Evolutionary conservation across 306 rosid genomes (phyloP).

Genomic region (Gillenia trifoliata): DNA sequence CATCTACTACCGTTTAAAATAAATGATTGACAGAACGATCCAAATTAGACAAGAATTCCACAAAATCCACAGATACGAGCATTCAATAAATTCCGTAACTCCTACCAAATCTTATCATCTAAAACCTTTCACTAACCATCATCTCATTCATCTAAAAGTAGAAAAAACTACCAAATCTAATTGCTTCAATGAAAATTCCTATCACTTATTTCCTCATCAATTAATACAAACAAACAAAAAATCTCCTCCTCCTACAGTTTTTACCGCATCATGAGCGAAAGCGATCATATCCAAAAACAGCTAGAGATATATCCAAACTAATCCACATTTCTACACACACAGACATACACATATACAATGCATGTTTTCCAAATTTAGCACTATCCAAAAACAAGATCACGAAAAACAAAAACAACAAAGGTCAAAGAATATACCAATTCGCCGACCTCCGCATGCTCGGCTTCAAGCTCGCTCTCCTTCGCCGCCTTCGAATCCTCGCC

Average conservation of each 20-base stretch:
- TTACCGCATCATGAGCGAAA: neutral
- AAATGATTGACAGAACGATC: neutral
- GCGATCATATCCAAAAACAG: neutral
- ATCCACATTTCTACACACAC: neutral
- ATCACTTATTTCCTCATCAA: neutral
- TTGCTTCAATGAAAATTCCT: neutral
- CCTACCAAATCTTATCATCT: neutral
- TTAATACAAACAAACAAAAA: neutral
- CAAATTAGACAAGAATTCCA: neutral
- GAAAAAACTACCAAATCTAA: neutral
- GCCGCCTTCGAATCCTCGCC: constrained; percentile 21
- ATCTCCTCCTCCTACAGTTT: neutral
- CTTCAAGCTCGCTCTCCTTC: constrained; percentile 15
- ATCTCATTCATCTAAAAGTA: neutral
- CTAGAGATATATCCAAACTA: neutral
- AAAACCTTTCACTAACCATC: neutral
- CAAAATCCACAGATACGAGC: neutral
- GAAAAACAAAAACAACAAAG: neutral
- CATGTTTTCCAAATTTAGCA: neutral
- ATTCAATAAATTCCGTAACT: neutral
- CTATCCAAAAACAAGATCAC: neutral
- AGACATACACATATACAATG: neutral
- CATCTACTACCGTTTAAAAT: neutral
- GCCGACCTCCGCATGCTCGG: constrained; percentile 34
- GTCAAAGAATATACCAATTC: neutral